Evolutionary conservation across 192 early-diverging fungal species (phyloP).

Genomic region (Coemansia sp.): DNA sequence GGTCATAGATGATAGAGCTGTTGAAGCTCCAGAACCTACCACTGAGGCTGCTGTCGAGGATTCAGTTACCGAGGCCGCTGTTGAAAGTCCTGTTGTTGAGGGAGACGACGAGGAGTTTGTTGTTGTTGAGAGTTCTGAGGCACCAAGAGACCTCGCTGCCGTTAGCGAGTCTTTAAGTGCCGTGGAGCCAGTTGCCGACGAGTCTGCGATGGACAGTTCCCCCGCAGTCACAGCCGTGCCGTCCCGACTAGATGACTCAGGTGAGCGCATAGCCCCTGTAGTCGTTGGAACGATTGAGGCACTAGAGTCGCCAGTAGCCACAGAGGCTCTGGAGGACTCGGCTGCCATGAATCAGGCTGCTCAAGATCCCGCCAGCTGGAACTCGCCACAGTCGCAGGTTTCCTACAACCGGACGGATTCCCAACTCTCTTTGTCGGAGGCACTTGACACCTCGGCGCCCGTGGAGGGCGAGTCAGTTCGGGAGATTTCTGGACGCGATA

Average conservation of each 20-base stretch:
- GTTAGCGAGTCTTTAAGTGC: slow-evolving; percentile 3
- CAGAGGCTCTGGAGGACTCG: slow-evolving; percentile 11
- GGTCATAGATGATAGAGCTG: not conserved
- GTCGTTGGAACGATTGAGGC: slow-evolving; percentile 45
- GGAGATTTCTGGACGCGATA: slow-evolving; percentile 40
- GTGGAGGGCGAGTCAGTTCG: slow-evolving; percentile 10
- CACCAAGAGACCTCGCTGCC: not conserved
- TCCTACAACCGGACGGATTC: slow-evolving; percentile 49
- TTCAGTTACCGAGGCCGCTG: not conserved
- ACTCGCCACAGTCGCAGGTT: slow-evolving; percentile 42
- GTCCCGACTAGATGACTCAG: slow-evolving; percentile 8
- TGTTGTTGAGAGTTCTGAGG: not conserved
- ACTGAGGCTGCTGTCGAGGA: slow-evolving; percentile 1
- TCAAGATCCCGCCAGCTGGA: slow-evolving; percentile 19
- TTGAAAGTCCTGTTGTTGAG: not conserved
- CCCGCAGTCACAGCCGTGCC: not conserved
- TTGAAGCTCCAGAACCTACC: not conserved
- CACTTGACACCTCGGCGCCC: slow-evolving; percentile 1
- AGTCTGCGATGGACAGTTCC: not conserved
- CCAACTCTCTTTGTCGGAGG: slow-evolving; percentile 27
- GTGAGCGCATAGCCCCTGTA: slow-evolving; percentile 35
- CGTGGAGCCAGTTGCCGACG: slow-evolving; percentile 7
- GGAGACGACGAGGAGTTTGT: not conserved
- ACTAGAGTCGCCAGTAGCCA: slow-evolving; percentile 3
- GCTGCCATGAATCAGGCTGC: not conserved